phyloP scores from a whole-genome alignment of 2,329 filamentous ascomycete genomes.

The Colletotrichum tabaci region DNA sequence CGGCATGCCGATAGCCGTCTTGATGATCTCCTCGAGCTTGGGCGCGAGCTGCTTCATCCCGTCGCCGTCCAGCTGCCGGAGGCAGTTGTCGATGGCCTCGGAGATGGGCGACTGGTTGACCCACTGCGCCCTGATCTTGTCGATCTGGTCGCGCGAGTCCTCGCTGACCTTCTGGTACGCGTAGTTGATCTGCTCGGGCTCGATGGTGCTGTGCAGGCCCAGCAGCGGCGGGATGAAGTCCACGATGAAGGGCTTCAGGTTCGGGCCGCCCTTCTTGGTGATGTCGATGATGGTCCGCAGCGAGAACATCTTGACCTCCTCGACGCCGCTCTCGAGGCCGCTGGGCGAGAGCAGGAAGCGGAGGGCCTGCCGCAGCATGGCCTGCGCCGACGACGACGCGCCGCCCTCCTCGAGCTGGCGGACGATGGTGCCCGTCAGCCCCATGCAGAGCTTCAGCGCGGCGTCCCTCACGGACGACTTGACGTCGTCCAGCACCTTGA shows the following conservation, averaged over 20 bases:
- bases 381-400: constrained; percentile 76
- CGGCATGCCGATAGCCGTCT: constrained; percentile 88
- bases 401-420: constrained; percentile 87
- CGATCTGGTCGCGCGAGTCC: constrained; percentile 89
- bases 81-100: constrained; percentile 89
- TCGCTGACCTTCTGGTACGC: constrained; percentile 92
- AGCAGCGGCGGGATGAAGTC: constrained; percentile 86
- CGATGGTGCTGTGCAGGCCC: constrained; percentile 86
- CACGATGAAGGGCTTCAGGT: constrained; percentile 85
- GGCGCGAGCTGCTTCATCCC: constrained; percentile 84
- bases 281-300: constrained; percentile 89
- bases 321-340: constrained; percentile 88
- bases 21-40: constrained; percentile 83
- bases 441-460: constrained; percentile 85
- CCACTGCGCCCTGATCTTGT: constrained; percentile 85
- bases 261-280: constrained; percentile 88
- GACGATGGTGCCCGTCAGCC: constrained; percentile 87
- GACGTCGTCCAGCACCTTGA: constrained; percentile 96
- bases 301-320: constrained; percentile 89
- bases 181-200: constrained; percentile 92
- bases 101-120: constrained; percentile 91
- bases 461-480: constrained; percentile 89
- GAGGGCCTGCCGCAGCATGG: constrained; percentile 88
- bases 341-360: constrained; percentile 92
- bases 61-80: constrained; percentile 84